phyloP scores from a whole-genome alignment of 1,284 basidiomycete species.

The Sporisorium reilianum region DNA sequence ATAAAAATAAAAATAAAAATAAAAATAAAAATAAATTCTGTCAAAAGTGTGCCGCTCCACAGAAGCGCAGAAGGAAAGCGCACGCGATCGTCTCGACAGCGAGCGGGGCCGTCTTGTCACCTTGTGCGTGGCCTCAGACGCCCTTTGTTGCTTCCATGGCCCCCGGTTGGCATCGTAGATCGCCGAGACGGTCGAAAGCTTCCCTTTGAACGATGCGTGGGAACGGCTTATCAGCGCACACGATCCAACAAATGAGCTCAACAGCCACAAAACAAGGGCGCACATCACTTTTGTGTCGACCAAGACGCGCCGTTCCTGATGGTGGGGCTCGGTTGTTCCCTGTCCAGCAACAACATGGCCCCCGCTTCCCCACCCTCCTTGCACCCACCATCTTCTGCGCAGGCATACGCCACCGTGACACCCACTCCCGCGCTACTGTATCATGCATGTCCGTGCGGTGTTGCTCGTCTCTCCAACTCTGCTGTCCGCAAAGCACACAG shows the following conservation, averaged over 20 bases:
- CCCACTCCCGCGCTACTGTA: too few species aligned
- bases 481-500: too few species aligned
- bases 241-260: neutral
- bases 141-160: constrained; percentile 1
- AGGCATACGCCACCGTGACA: neutral
- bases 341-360: neutral
- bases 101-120: too few species aligned
- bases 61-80: neutral
- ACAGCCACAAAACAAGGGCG: neutral
- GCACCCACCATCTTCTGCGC: neutral
- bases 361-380: constrained; percentile 1
- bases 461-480: too few species aligned
- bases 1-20: constrained; percentile 1
- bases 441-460: too few species aligned
- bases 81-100: neutral
- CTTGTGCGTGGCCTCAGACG: too few species aligned
- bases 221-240: neutral
- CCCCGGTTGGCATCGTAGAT: neutral
- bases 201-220: neutral
- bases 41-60: constrained; percentile 1
- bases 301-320: neutral
- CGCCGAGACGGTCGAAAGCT: neutral
- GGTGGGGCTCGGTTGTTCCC: neutral
- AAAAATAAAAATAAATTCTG: neutral
- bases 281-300: too few species aligned